A percentile compares a stretch with the other conserved stretches of the same genome.
phyloP scores from a whole-genome alignment of 2,329 filamentous ascomycete genomes.

The Trichoderma koningii region DNA sequence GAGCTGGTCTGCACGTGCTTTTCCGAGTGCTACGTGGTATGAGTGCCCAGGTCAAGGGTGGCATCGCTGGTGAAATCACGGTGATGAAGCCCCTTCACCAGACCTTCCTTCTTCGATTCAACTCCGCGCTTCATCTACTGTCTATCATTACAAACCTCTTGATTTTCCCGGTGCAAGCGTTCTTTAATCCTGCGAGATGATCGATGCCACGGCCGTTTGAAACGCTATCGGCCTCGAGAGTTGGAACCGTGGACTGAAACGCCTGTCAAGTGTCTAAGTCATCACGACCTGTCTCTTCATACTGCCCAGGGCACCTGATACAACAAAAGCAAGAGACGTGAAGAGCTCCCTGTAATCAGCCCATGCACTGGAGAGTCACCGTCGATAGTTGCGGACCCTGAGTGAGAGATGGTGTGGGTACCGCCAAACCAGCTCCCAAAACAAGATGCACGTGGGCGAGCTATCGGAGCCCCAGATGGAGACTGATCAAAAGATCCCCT shows the following conservation, averaged over 20 bases:
- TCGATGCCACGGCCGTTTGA: background rate
- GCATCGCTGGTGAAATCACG: background rate
- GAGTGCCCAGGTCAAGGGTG: background rate
- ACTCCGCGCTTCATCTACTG: background rate
- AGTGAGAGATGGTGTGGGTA: conserved; percentile 11
- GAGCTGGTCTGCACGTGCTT: background rate
- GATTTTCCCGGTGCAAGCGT: background rate
- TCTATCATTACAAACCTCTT: background rate
- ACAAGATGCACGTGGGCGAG: conserved; percentile 18
- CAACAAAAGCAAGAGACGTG: background rate
- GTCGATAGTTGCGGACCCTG: conserved; percentile 5
- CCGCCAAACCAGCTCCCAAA: background rate
- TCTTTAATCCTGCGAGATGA: background rate
- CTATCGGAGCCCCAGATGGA: conserved; percentile 5
- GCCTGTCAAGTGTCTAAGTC: background rate
- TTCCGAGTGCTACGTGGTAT: background rate
- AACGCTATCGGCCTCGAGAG: background rate
- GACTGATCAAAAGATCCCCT: background rate
- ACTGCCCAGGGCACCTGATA: background rate
- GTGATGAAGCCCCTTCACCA: background rate
- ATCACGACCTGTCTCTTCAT: background rate
- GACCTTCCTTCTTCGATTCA: conserved; percentile 8
- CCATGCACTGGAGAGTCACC: background rate
- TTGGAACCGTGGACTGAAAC: background rate
- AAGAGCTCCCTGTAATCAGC: background rate